These are phyloP conservation scores for Rhynchospora tenuis DNA, from an alignment of 176 grass and related monocot genomes.

Conservation along the genomic window DNA sequence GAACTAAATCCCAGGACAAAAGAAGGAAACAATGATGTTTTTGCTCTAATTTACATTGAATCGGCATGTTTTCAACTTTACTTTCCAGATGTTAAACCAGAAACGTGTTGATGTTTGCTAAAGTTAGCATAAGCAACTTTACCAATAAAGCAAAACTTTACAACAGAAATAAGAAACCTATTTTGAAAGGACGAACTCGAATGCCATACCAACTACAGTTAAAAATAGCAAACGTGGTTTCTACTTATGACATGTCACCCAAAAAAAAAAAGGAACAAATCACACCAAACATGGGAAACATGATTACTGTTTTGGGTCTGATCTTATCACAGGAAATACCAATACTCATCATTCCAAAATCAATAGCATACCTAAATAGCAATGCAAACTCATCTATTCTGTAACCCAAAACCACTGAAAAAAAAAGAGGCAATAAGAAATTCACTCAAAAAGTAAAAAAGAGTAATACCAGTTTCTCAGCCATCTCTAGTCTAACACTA, in stretches of 20 bases:
- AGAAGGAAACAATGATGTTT: background rate
- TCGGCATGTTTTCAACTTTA: background rate
- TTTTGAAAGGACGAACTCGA: background rate
- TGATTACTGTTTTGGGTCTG: background rate
- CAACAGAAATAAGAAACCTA: background rate
- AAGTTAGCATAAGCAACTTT: background rate
- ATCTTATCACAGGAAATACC: background rate
- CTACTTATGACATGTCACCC: background rate
- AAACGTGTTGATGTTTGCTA: background rate
- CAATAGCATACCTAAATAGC: background rate
- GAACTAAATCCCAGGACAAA: background rate
- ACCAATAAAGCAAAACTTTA: background rate
- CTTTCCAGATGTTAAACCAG: background rate
- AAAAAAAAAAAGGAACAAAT: background rate
- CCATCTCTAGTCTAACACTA: slow-evolving; percentile 22
- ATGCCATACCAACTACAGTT: background rate
- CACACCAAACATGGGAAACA: background rate
- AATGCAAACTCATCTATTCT: background rate
- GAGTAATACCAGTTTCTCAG: slow-evolving; percentile 21
- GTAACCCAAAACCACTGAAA: background rate
- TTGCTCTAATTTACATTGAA: background rate
- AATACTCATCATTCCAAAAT: background rate
- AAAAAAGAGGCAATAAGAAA: background rate
- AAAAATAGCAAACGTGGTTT: background rate
- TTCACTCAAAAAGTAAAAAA: background rate